Base-by-base conservation (phyloP, 192 early-diverging fungal genomes). In the Backusella mclennaniae region DNA sequence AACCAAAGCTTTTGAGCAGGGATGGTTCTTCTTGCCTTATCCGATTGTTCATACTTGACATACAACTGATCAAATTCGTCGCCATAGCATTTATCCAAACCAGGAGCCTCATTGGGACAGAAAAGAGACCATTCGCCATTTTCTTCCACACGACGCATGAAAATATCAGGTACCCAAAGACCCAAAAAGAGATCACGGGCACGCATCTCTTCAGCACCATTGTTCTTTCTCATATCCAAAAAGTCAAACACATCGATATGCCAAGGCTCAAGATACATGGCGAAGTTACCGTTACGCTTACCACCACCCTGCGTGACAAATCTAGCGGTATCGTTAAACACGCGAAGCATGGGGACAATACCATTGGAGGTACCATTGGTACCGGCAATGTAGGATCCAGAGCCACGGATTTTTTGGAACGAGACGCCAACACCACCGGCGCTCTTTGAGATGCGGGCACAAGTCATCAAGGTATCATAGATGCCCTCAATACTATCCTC, bases 211-310 rank as follows among this genome's bases (percentile, higher is more conserved):
- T 99, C 97, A 80, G 95, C 96, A 76, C 97, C 97, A 75, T 94
- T 95, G 88, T 99, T 99, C 89, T 96, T 97, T 79, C 93, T 91
- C 78, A 99, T 81, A 53, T 99, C 97, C 59, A 99, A 85, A 83
- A 99, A 99, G 76, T 93, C 93, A 82, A 97, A 99, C 7, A 99
- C 89, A 83, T 99, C 97, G 6, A 94, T 87, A 79, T 99, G 97
- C 97, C 97, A 99, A 6, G 97, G 97, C 86, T 99, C 97, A 66
- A 97, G 85, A 83, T 99, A 98, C 84, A 98, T 94, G 73, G 97
- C 97, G 87, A 98, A 98, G 19, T 94, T 95, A 35, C 97, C 97
- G 11, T 96, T 96, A 8, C 97, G 89, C 86, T 97, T 97, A 89
- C 96, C 96, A 41, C 96, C 97, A 71, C 97, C 96, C 81, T 98